Conservation (phyloP, 1,139 yeast species). For the Kurtzmaniella quercitrusa region DNA sequence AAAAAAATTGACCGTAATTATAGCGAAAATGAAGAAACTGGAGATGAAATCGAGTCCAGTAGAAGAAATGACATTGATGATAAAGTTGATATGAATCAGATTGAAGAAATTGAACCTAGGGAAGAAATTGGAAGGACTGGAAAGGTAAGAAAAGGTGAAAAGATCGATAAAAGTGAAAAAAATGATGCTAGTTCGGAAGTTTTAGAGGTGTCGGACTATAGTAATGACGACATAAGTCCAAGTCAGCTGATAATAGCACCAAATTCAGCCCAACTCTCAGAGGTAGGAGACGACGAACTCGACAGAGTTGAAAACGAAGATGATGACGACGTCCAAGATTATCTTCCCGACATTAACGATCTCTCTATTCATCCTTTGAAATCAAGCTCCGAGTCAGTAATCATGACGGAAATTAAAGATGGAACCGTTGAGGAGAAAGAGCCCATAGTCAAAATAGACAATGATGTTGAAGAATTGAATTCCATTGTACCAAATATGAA, state of each 20-base stretch:
- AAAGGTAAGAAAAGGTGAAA: too few relatives aligned
- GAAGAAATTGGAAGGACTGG: too few relatives aligned
- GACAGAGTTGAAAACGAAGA: not conserved
- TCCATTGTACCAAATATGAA: constrained; percentile 3
- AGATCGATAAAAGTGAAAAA: too few relatives aligned
- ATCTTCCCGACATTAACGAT: not conserved
- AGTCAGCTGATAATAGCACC: not conserved
- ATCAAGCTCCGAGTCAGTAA: not conserved
- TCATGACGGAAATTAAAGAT: not conserved
- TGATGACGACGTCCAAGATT: not conserved
- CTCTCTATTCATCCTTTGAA: constrained; percentile 1
- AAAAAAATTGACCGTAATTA: constrained; percentile 2
- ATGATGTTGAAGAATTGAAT: constrained; percentile 1
- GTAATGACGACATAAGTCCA: not conserved
- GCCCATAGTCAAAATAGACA: not conserved
- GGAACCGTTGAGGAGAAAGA: constrained; percentile 5
- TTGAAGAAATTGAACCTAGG: not conserved
- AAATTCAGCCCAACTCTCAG: not conserved
- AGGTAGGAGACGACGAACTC: not conserved
- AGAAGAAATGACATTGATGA: not conserved
- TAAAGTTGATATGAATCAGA: not conserved
- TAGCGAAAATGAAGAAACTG: not conserved
- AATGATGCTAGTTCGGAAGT: too few relatives aligned
- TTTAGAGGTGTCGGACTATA: too few relatives aligned
- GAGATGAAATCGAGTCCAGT: not conserved